Base-by-base conservation (phyloP, 805 yeast species). In the Saturnispora dispora region DNA sequence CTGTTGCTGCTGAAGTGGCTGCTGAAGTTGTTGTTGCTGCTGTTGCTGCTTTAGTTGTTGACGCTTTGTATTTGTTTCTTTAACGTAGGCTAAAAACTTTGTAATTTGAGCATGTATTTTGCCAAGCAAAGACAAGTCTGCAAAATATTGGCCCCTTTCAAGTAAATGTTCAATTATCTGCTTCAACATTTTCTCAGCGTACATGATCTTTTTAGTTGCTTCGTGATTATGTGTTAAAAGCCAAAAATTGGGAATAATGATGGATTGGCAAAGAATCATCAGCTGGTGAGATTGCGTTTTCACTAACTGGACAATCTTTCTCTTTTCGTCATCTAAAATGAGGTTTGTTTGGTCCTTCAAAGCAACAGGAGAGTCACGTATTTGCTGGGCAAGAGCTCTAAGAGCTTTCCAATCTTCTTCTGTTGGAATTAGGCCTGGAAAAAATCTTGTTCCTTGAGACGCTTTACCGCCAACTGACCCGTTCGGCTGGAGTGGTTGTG, bases 141-240 rank as follows among this genome's bases (percentile, higher is more conserved):
- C 90, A 55, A 82, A 77, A 60, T 76, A 88, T 55, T 79, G 73
- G 11, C 66, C 65, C 5, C 59, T 56, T 33, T 56, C 57, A 52
- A 81, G 77, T 57, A 88, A 71, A 45, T 78, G 81, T 48, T 87
- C 93, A 57, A 83, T 68, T 54, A 88, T 85, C 62, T 83, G 85
- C 60, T 81, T 83, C 43, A 87, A 81, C 83, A 88, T 83, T 54
- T 81, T 76, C 66, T 88, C 82, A 74, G 86, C 79, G 62, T 85
- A 90, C 53, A 89, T 74, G 53, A 89, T 76, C 57, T 86, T 78
- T 60, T 79, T 81, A 1, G 95, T 84, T 9, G 87, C 90, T 47
- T 82, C 86, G 46, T 74, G 76, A 63, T 85, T 85, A 58, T 83
- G 81, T 1, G 95, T 85, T 54, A 87, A 72, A 53, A 84, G 76